Conservation (phyloP, 1,139 yeast species). For the Hemisphaericaspora subhashii region DNA sequence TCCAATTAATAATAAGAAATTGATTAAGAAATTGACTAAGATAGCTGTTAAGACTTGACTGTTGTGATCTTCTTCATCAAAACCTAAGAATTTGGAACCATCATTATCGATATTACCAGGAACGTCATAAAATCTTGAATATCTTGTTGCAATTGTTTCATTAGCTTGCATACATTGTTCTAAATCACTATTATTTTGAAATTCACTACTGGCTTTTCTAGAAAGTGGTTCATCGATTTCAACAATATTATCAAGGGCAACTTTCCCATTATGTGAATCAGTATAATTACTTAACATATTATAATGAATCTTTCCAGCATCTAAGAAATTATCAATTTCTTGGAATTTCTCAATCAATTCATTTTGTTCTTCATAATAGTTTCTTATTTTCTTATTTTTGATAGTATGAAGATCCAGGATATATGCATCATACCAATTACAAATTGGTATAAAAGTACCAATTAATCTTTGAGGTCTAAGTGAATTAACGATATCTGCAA, state of each 20-base stretch:
- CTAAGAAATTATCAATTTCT: slow-evolving; percentile 66
- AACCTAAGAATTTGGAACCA: slow-evolving; percentile 18
- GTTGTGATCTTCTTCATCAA: slow-evolving; percentile 41
- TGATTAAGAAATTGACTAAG: slow-evolving; percentile 61
- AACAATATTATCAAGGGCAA: slow-evolving; percentile 20
- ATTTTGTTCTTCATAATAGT: slow-evolving; percentile 55
- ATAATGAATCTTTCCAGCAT: slow-evolving; percentile 65
- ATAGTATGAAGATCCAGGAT: slow-evolving; percentile 24
- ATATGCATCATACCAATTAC: slow-evolving; percentile 47
- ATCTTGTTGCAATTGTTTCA: slow-evolving; percentile 15
- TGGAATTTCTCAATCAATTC: slow-evolving; percentile 54
- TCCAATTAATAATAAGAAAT: slow-evolving; percentile 59
- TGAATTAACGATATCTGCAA: slow-evolving; percentile 15
- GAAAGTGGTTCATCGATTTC: slow-evolving; percentile 22
- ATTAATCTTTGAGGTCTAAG: slow-evolving; percentile 54
- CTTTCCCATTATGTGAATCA: slow-evolving; percentile 2
- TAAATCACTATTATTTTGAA: slow-evolving; percentile 9
- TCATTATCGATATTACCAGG: slow-evolving; percentile 61
- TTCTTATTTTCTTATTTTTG: slow-evolving; percentile 23
- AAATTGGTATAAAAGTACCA: slow-evolving; percentile 49
- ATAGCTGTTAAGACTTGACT: slow-evolving; percentile 59
- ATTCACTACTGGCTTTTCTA: slow-evolving; percentile 2
- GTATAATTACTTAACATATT: slow-evolving; percentile 44
- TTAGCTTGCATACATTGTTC: slow-evolving; percentile 10
- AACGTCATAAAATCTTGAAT: slow-evolving; percentile 41